Evolutionary conservation across 2,329 filamentous ascomycete species (phyloP).

Genomic region (Dryadomyces quercivorus): DNA sequence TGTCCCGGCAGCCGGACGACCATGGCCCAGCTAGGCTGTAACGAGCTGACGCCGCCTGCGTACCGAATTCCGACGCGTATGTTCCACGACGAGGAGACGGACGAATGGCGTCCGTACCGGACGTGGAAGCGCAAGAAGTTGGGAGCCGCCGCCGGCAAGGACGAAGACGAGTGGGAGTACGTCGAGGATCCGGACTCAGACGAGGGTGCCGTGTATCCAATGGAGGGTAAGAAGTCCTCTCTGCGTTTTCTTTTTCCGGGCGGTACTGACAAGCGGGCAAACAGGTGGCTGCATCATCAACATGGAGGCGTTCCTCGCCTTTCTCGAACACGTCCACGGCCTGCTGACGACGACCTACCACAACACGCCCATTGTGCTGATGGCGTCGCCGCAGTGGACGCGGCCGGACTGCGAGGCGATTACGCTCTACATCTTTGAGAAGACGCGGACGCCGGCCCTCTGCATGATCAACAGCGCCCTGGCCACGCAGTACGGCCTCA

Average conservation of each 20-base stretch:
- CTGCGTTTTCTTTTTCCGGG: too few relatives aligned
- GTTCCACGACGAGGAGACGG: conserved; percentile 76
- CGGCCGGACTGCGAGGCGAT: conserved; percentile 76
- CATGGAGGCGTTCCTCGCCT: conserved; percentile 86
- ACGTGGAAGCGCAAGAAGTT: conserved; percentile 53
- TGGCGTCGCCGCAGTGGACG: conserved; percentile 84
- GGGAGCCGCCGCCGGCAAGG: conserved; percentile 10
- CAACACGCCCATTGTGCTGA: conserved; percentile 87
- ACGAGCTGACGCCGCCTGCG: conserved; percentile 82
- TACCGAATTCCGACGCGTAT: conserved; percentile 84
- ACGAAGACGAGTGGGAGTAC: conserved; percentile 48
- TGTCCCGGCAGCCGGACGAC: conserved; percentile 80
- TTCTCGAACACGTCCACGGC: conserved; percentile 85
- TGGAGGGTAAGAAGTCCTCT: conserved; percentile 27
- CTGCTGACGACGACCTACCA: conserved; percentile 84
- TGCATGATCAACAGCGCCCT: conserved; percentile 82
- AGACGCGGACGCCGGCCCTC: conserved; percentile 87
- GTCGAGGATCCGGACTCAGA: conserved; percentile 82
- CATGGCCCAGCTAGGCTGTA: conserved; percentile 79
- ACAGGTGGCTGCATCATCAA: conserved; percentile 69
- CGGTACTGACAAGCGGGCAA: not conserved
- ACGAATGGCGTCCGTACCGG: conserved; percentile 63
- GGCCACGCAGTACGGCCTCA: conserved; percentile 75
- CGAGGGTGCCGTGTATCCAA: conserved; percentile 82
- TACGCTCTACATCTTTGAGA: conserved; percentile 91